Evolutionary conservation across 495 filamentous ascomycete species (phyloP).

Genomic region (Penicillium parvum): DNA sequence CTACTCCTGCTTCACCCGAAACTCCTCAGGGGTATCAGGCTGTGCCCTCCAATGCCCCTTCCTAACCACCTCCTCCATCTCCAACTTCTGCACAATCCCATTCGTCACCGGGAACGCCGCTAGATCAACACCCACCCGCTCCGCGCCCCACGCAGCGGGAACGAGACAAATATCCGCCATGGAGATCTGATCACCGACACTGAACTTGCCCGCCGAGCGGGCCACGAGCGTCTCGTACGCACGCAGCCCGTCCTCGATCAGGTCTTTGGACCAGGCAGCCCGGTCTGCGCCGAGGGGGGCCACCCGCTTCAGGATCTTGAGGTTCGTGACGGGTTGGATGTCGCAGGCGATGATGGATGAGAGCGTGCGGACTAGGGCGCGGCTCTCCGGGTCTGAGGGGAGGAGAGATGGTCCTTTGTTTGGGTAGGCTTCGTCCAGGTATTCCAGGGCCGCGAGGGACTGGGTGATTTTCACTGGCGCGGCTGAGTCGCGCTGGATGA

Average conservation of each 20-base stretch:
- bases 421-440: constrained; percentile 46
- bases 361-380: constrained; percentile 42
- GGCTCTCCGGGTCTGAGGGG: constrained; percentile 26
- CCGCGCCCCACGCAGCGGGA: constrained; percentile 48
- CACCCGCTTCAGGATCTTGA: constrained; percentile 41
- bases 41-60: constrained; percentile 45
- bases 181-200: constrained; percentile 47
- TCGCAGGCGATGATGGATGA: constrained; percentile 46
- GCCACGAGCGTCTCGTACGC: constrained; percentile 43
- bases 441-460: constrained; percentile 51
- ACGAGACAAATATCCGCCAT: constrained; percentile 51
- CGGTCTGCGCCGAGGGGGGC: constrained; percentile 35
- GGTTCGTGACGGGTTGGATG: constrained; percentile 49
- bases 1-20: constrained; percentile 21
- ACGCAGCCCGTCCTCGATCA: constrained; percentile 40
- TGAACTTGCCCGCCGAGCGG: constrained; percentile 38
- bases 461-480: constrained; percentile 40
- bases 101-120: constrained; percentile 32
- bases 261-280: constrained; percentile 31
- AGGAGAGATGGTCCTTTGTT: constrained; percentile 27
- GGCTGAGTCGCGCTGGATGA: constrained; percentile 20
- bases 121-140: constrained; percentile 46
- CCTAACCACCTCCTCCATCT: constrained; percentile 33
- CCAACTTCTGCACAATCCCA: constrained; percentile 35
- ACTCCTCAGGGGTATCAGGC: constrained; percentile 46